Percentiles rank a stretch among this genome's conserved stretches.
phyloP scores from a whole-genome alignment of 176 grass and related monocot species.

The Hsuehochloa calcarea region DNA sequence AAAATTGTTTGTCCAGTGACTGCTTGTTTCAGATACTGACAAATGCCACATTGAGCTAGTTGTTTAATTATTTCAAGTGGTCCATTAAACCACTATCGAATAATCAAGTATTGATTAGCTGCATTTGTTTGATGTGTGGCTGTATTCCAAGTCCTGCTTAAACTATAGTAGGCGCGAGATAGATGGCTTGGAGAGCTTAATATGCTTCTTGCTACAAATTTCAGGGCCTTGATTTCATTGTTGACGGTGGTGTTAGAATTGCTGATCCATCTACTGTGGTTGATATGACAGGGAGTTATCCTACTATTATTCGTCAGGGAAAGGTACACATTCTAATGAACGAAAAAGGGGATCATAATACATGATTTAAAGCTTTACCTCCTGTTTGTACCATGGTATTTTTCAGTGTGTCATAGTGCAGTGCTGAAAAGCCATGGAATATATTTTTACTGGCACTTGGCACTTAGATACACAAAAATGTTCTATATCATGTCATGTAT shows the following conservation, averaged over 20 bases:
- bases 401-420: background rate
- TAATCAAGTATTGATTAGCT: background rate
- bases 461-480: background rate
- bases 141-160: background rate
- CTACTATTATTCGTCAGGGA: constrained; percentile 82
- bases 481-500: background rate
- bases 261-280: constrained; percentile 94
- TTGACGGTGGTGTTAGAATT: constrained; percentile 79
- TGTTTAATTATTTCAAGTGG: background rate
- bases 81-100: constrained; percentile 6
- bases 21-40: background rate
- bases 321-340: constrained; percentile 49
- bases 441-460: too few species aligned
- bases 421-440: background rate
- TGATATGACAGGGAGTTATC: constrained; percentile 73
- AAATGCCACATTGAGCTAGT: background rate
- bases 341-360: background rate
- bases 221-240: constrained; percentile 95
- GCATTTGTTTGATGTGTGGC: background rate
- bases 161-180: background rate
- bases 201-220: constrained; percentile 20
- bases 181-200: constrained; percentile 2
- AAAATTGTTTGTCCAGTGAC: background rate
- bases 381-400: background rate
- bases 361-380: background rate